Evolutionary conservation across 345 rosid genomes (phyloP).

Genomic region (Populus pruinosa): DNA sequence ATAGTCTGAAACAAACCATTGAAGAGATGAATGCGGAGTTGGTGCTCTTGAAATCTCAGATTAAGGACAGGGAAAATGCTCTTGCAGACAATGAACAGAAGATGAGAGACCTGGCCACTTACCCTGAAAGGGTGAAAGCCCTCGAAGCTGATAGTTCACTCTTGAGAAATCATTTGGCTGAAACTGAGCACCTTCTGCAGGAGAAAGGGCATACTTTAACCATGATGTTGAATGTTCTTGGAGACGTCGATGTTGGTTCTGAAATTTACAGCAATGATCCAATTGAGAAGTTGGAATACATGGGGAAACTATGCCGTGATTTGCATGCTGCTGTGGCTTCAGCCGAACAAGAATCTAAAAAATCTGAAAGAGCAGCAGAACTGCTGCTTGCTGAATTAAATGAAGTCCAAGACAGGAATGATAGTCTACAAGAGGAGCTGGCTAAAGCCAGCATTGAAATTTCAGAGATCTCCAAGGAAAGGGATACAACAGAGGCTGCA

Average conservation of each 20-base stretch:
- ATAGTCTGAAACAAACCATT: conserved; percentile 65
- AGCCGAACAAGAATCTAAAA: conserved; percentile 65
- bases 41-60: conserved; percentile 62
- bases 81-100: conserved; percentile 56
- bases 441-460: conserved; percentile 46
- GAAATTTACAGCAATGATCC: conserved; percentile 54
- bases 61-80: conserved; percentile 45
- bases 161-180: conserved; percentile 55
- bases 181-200: conserved; percentile 54
- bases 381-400: conserved; percentile 81
- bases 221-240: conserved; percentile 41
- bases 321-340: conserved; percentile 53
- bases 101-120: conserved; percentile 50
- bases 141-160: conserved; percentile 59
- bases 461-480: conserved; percentile 45
- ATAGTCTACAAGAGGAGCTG: conserved; percentile 72
- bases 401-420: conserved; percentile 95
- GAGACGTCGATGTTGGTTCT: conserved; percentile 54
- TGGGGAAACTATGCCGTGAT: conserved; percentile 48
- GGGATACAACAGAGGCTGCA: conserved; percentile 59
- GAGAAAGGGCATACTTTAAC: conserved; percentile 55
- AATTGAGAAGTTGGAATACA: conserved; percentile 52
- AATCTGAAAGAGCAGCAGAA: conserved; percentile 86
- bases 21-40: conserved; percentile 65
- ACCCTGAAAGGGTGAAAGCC: conserved; percentile 43